These are phyloP conservation scores for Basipetospora chlamydospora DNA, from an alignment of 2,329 filamentous ascomycete species.

Conservation along the genomic window DNA sequence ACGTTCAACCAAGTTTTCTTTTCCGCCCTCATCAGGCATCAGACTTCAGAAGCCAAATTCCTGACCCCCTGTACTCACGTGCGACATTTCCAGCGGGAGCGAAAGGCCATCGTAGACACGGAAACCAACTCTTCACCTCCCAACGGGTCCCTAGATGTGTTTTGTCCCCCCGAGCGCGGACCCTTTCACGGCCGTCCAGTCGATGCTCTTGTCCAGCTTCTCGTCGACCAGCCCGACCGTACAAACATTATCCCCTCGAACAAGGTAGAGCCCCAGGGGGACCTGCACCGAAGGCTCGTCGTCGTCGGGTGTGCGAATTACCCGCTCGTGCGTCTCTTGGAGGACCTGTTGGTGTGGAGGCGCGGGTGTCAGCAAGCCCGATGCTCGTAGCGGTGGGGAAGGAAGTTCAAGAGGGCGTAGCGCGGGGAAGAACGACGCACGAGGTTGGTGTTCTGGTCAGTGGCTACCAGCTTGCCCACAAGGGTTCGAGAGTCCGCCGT, in stretches of 20 bases:
- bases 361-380: constrained; percentile 1
- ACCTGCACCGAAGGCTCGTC: constrained; percentile 67
- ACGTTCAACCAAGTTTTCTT: no score
- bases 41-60: no score
- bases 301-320: constrained; percentile 77
- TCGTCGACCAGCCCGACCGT: constrained; percentile 84
- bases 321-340: constrained; percentile 68
- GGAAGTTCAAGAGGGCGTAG: background rate
- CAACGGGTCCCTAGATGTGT: constrained; percentile 38
- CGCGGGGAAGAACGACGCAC: constrained; percentile 22
- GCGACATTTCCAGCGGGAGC: no score
- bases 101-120: no score
- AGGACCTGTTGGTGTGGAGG: constrained; percentile 43
- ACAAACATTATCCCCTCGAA: constrained; percentile 89
- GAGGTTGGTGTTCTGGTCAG: constrained; percentile 85
- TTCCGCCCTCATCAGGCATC: no score
- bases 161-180: constrained; percentile 74
- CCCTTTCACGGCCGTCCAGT: constrained; percentile 84
- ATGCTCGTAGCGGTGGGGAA: background rate
- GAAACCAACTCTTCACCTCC: background rate
- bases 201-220: constrained; percentile 73
- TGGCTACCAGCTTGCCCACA: constrained; percentile 68
- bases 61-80: no score
- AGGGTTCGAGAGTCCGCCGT: constrained; percentile 85
- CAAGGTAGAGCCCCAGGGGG: constrained; percentile 75